Evolutionary conservation across 2,329 filamentous ascomycete species (phyloP).

Genomic region (Trichoderma sp.): DNA sequence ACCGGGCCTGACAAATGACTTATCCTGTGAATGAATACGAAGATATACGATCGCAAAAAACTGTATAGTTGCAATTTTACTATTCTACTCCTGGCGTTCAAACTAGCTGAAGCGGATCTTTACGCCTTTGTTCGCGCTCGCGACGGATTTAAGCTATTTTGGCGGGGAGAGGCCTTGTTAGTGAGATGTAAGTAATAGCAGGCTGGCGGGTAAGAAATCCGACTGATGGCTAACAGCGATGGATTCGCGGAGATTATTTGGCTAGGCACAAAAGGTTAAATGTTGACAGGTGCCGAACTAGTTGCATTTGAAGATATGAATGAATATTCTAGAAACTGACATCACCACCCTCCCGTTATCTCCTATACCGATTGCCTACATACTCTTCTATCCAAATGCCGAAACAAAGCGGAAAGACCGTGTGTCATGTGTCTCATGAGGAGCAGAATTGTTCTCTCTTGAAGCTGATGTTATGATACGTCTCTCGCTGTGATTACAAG

Average conservation of each 20-base stretch:
- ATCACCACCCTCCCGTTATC: neutral
- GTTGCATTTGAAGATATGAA: neutral
- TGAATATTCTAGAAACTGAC: neutral
- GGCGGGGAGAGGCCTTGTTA: neutral
- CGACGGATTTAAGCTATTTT: slow-evolving; percentile 7
- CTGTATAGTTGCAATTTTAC: neutral
- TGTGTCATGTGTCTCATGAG: neutral
- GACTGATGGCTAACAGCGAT: neutral
- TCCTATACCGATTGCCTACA: neutral
- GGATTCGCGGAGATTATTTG: slow-evolving; percentile 3
- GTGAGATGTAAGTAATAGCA: neutral
- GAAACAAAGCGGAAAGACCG: neutral
- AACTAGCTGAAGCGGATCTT: neutral
- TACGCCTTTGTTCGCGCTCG: neutral
- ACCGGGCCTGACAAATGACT: neutral
- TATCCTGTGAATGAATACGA: neutral
- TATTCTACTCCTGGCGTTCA: neutral
- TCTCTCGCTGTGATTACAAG: neutral
- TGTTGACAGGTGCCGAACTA: neutral
- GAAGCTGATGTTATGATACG: neutral
- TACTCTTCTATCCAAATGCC: neutral
- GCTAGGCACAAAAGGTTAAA: neutral
- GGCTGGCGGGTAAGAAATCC: neutral
- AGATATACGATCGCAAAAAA: neutral
- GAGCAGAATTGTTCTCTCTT: neutral